These are phyloP conservation scores for Raphidocelis subcapitata DNA, from an alignment of 139 green algal species.

Conservation along the genomic window DNA sequence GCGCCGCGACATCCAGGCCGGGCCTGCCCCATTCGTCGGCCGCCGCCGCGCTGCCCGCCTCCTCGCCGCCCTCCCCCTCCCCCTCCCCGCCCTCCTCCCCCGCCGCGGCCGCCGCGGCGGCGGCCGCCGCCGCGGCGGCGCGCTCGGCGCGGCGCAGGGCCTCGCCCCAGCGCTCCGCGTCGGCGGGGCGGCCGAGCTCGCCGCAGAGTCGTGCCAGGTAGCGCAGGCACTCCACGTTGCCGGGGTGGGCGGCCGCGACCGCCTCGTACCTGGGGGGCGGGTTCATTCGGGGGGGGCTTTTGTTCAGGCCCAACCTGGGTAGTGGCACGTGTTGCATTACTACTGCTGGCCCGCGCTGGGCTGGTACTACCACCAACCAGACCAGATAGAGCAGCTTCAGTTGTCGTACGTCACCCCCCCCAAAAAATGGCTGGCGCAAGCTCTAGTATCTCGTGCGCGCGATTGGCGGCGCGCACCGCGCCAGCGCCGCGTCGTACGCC, in stretches of 20 bases:
- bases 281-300: no score
- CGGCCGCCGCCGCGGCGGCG: conserved; percentile 4
- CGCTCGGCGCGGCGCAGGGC: conserved; percentile 34
- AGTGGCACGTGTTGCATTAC: not conserved
- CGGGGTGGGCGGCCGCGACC: conserved; percentile 58
- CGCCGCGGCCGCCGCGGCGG: not conserved
- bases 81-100: not conserved
- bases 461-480: not conserved
- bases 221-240: conserved; percentile 84
- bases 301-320: no score
- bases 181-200: conserved; percentile 59
- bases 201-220: conserved; percentile 84
- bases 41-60: no score
- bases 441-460: not conserved
- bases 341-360: no score
- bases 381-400: not conserved
- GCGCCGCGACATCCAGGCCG: not conserved
- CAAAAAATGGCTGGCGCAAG: not conserved
- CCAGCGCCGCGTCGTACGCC: conserved; percentile 24
- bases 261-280: conserved; percentile 44
- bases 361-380: not conserved
- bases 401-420: not conserved
- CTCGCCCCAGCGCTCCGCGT: conserved; percentile 38
- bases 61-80: conserved; percentile 6
- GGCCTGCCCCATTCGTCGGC: not conserved